These are phyloP conservation scores for Candida sanyaensis DNA, from an alignment of 1,139 yeast species.

Conservation along the genomic window DNA sequence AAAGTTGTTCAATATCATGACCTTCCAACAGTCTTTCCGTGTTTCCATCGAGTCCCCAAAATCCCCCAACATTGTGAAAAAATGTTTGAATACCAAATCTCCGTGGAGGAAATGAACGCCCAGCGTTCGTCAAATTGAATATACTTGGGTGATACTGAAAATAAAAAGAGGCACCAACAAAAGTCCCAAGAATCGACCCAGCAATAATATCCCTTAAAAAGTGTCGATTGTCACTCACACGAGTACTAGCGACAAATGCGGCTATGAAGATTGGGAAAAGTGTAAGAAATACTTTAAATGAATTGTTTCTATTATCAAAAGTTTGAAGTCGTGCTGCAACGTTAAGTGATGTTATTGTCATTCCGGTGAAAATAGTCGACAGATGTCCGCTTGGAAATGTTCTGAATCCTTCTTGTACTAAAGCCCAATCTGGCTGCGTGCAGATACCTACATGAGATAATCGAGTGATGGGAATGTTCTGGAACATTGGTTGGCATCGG, in stretches of 20 bases:
- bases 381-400: constrained; percentile 57
- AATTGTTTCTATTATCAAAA: constrained; percentile 38
- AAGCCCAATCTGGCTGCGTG: constrained; percentile 22
- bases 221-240: constrained; percentile 53
- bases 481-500: constrained; percentile 38
- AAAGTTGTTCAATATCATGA: constrained; percentile 6
- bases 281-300: constrained; percentile 35
- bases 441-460: constrained; percentile 41
- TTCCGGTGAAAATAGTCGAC: constrained; percentile 47
- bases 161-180: constrained; percentile 35
- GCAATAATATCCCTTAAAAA: constrained; percentile 42
- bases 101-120: constrained; percentile 50
- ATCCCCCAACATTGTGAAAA: constrained; percentile 30
- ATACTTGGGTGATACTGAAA: constrained; percentile 45
- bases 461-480: constrained; percentile 12
- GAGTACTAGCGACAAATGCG: constrained; percentile 38
- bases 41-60: constrained; percentile 32
- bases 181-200: constrained; percentile 43
- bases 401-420: constrained; percentile 48
- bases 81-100: constrained; percentile 31
- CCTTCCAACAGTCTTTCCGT: constrained; percentile 19
- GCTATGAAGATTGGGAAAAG: constrained; percentile 40
- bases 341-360: constrained; percentile 38
- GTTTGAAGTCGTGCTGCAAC: constrained; percentile 38
- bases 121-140: constrained; percentile 28